Evolutionary conservation across 2,329 filamentous ascomycete genomes (phyloP), one percentile per base, ranked within the genome.

Genomic region (Fusarium piperis): DNA sequence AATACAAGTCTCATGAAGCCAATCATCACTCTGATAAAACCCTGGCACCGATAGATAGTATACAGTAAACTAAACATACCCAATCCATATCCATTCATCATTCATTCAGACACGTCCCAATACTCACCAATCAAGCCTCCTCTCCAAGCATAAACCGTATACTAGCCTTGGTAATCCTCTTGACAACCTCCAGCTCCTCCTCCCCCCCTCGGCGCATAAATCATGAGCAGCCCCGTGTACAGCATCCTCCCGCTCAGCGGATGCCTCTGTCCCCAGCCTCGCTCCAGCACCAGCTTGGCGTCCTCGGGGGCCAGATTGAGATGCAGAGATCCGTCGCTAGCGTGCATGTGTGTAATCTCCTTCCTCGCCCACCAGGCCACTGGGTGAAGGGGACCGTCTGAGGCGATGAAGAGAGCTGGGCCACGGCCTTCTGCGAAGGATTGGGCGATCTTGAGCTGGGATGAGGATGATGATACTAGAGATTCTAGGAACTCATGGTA

Each of bases 261-360:
- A 46, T 72, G 70, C 10, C 70, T 46, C n/a, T 72, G 61, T 9
- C 69, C 69, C 65, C 69, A 72, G 3, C 70, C 66, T 39, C 39
- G 62, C 26, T 72, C 60, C 33, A 63, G 8, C 23, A 63, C 52
- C 30, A 72, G 15, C 35, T 61, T 72, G 2, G 70, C 69, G 44
- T 72, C 69, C 36, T 60, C 66, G 6, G 69, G 69, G 1, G 69
- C 38, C 23, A 72, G 44, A 15, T 67, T 70, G 6, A 72, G 48
- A 18, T 72, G 69, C 61, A 72, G 46, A 8, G 69, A 72, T 2
- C 69, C 69, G 26, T 72, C 69, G 5, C 57, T 72, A 1, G 30
- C 62, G n/a, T 72, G 69, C 69, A 72, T 72, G 23, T 72, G 68
- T 13, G 23, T 66, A 2, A 72, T 63, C 20, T 72, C 69, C 5